Conservation (phyloP, 257 asterid genomes). For the Anisodus acutangulus region DNA sequence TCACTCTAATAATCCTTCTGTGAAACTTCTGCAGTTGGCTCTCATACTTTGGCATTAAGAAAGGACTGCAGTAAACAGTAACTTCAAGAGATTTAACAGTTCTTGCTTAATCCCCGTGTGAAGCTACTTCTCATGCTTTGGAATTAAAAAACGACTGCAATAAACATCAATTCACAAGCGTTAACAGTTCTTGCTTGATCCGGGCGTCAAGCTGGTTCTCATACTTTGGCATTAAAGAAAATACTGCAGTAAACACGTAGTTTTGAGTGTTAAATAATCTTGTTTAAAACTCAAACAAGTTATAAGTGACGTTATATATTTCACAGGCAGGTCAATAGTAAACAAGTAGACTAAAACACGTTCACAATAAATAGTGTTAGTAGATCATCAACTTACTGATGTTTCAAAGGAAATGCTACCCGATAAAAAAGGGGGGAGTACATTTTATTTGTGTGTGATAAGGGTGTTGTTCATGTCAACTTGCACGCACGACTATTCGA, state of each 20-base stretch:
- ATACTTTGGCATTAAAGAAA: slow-evolving; percentile 11
- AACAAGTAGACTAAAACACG: background rate
- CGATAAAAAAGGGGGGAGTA: background rate
- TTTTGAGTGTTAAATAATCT: background rate
- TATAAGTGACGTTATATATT: background rate
- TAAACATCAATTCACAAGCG: background rate
- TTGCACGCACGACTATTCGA: too few relatives aligned
- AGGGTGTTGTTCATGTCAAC: too few relatives aligned
- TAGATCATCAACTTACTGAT: background rate
- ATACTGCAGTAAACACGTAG: slow-evolving; percentile 12
- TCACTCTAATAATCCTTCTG: slow-evolving; percentile 8
- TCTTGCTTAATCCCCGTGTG: slow-evolving; percentile 5
- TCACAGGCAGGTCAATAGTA: background rate
- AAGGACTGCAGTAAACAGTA: slow-evolving; percentile 20
- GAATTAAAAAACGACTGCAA: slow-evolving; percentile 35
- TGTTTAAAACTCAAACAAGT: background rate
- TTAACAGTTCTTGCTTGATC: too few relatives aligned
- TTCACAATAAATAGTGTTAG: background rate
- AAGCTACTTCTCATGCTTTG: slow-evolving; percentile 21
- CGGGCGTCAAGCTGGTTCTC: slow-evolving; percentile 13
- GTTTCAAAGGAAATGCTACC: background rate
- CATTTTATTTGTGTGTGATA: background rate
- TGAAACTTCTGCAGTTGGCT: background rate
- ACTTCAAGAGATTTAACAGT: background rate
- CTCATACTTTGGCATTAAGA: background rate